phyloP scores from a whole-genome alignment of 2,329 filamentous ascomycete genomes.

The Phialophora verrucosa region DNA sequence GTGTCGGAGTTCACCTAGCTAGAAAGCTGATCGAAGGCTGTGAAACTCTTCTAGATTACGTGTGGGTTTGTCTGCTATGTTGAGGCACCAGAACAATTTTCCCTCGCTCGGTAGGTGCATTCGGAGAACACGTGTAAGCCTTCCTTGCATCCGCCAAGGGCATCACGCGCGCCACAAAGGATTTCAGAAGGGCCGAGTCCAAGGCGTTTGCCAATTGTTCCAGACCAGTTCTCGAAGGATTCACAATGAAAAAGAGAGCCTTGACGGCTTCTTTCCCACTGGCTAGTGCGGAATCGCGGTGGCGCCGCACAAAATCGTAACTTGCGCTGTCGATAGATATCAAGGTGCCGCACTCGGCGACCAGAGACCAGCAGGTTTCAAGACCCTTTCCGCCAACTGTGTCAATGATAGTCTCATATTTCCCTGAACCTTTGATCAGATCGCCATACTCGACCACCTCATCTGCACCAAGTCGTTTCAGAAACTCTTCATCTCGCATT shows the following conservation, averaged over 20 bases:
- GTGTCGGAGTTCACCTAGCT: neutral
- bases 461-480: constrained; percentile 46
- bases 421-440: constrained; percentile 14
- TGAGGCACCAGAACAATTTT: constrained; percentile 38
- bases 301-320: constrained; percentile 41
- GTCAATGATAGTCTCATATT: constrained; percentile 42
- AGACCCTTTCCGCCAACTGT: constrained; percentile 41
- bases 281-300: constrained; percentile 34
- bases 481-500: constrained; percentile 44
- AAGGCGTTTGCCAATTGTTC: constrained; percentile 28
- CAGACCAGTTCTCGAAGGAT: constrained; percentile 28
- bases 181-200: constrained; percentile 28
- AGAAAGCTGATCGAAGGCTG: neutral
- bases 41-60: neutral
- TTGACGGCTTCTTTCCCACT: constrained; percentile 30
- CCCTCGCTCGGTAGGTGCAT: constrained; percentile 33
- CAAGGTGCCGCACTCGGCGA: constrained; percentile 36
- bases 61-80: constrained; percentile 1
- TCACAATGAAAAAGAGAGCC: constrained; percentile 40
- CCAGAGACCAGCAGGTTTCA: constrained; percentile 36
- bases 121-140: constrained; percentile 39
- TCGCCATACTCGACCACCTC: constrained; percentile 47
- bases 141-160: constrained; percentile 32
- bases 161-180: constrained; percentile 37
- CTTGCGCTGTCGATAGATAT: constrained; percentile 43